A percentile compares a stretch with the other conserved stretches of the same genome.
phyloP scores from a whole-genome alignment of 2,329 filamentous ascomycete species.

The Capronia epimyces region DNA sequence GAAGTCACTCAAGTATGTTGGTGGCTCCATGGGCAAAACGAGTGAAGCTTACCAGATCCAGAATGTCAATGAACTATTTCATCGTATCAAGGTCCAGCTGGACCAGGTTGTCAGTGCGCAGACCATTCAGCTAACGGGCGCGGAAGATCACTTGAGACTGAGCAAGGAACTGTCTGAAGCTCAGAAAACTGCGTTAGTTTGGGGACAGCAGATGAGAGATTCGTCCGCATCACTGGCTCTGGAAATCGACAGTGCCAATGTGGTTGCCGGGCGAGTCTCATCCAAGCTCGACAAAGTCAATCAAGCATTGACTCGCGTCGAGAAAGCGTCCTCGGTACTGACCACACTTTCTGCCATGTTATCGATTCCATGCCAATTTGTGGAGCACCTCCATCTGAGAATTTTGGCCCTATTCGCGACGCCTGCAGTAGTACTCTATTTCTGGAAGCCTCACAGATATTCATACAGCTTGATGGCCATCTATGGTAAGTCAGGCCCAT shows the following conservation, averaged over 20 bases:
- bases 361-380: slow-evolving; percentile 14
- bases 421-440: slow-evolving; percentile 10
- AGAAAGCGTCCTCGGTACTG: slow-evolving; percentile 17
- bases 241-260: slow-evolving; percentile 15
- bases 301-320: slow-evolving; percentile 14
- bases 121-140: slow-evolving; percentile 6
- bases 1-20: slow-evolving; percentile 10
- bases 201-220: slow-evolving; percentile 10
- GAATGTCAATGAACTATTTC: slow-evolving; percentile 11
- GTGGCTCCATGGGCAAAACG: background rate
- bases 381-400: slow-evolving; percentile 14
- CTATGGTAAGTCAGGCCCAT: slow-evolving; percentile 13
- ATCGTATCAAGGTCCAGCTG: slow-evolving; percentile 7
- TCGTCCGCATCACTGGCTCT: slow-evolving; percentile 12
- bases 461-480: slow-evolving; percentile 14
- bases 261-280: slow-evolving; percentile 13
- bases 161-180: slow-evolving; percentile 10
- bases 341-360: slow-evolving; percentile 15
- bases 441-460: slow-evolving; percentile 17
- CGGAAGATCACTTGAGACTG: slow-evolving; percentile 9
- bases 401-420: slow-evolving; percentile 12
- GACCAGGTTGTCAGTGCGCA: slow-evolving; percentile 6
- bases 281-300: slow-evolving; percentile 20
- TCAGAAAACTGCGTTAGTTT: slow-evolving; percentile 12
- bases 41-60: slow-evolving; percentile 1